Evolutionary conservation across 805 yeast genomes (phyloP).

Genomic region (Pichia heedii): DNA sequence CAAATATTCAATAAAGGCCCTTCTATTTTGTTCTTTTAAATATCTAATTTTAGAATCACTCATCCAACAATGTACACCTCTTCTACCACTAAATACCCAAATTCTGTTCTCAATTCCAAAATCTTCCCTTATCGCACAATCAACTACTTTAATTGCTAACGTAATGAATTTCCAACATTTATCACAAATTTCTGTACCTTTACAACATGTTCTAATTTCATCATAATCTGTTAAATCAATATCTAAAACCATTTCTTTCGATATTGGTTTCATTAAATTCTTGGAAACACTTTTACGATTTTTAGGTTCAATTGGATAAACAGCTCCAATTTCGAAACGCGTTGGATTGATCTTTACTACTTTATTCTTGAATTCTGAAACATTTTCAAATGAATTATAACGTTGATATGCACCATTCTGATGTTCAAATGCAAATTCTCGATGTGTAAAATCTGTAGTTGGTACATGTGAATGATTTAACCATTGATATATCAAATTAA

Average conservation of each 20-base stretch:
- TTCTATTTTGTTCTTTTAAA: conserved; percentile 63
- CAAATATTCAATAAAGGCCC: conserved; percentile 75
- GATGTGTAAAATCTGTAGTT: conserved; percentile 65
- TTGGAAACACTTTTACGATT: conserved; percentile 72
- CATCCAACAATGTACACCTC: conserved; percentile 99
- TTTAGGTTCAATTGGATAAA: conserved; percentile 80
- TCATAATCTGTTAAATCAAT: conserved; percentile 98
- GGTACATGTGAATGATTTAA: conserved; percentile 76
- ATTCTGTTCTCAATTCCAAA: conserved; percentile 80
- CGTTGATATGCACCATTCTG: conserved; percentile 85
- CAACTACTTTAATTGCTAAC: conserved; percentile 71
- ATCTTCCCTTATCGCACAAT: conserved; percentile 66
- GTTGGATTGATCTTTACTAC: conserved; percentile 71
- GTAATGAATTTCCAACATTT: conserved; percentile 93
- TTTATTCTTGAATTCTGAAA: conserved; percentile 68
- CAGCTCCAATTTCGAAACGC: conserved; percentile 93
- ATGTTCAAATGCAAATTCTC: conserved; percentile 91
- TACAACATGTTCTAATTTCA: conserved; percentile 86
- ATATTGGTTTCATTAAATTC: conserved; percentile 65
- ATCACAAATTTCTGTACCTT: conserved; percentile 71
- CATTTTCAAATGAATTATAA: conserved; percentile 63
- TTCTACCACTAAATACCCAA: conserved; percentile 97
- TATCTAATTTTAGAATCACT: conserved; percentile 76
- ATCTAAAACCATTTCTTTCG: conserved; percentile 89
- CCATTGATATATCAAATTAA: conserved; percentile 78